These are phyloP conservation scores for Psidium guajava DNA, from an alignment of 345 rosid species.

Conservation along the genomic window DNA sequence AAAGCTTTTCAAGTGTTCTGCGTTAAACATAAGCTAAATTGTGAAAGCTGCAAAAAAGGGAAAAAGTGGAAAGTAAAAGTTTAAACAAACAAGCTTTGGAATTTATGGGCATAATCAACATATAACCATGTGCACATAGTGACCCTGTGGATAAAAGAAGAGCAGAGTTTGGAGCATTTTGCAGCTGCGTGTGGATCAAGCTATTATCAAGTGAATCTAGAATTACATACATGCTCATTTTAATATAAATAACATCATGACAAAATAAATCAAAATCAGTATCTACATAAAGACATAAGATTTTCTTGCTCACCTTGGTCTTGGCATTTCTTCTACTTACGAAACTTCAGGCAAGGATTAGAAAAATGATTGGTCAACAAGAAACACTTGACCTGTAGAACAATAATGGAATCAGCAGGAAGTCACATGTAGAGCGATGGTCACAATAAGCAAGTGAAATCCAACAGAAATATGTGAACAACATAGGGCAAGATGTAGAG, in stretches of 20 bases:
- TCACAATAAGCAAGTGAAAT: background rate
- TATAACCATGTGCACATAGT: background rate
- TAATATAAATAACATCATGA: background rate
- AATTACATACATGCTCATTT: background rate
- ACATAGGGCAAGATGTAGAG: background rate
- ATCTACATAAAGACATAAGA: background rate
- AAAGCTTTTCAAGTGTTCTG: background rate
- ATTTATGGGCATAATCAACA: background rate
- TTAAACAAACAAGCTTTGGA: background rate
- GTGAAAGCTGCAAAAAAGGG: background rate
- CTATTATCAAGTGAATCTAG: background rate
- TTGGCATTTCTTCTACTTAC: slow-evolving; percentile 39
- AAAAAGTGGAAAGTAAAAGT: background rate
- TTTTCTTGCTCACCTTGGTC: slow-evolving; percentile 50
- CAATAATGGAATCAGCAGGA: background rate
- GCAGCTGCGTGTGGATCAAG: background rate
- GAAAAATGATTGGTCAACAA: background rate
- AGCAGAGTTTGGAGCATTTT: background rate
- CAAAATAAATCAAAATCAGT: background rate
- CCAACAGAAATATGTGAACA: background rate
- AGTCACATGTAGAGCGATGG: background rate
- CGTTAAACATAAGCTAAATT: background rate
- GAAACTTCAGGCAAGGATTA: background rate
- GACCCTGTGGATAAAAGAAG: background rate
- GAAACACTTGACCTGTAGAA: slow-evolving; percentile 14